Percentiles rank a stretch among this genome's conserved stretches.
Conservation (phyloP, 164 flowering plant genomes). For the Stephania yunnanensis region DNA sequence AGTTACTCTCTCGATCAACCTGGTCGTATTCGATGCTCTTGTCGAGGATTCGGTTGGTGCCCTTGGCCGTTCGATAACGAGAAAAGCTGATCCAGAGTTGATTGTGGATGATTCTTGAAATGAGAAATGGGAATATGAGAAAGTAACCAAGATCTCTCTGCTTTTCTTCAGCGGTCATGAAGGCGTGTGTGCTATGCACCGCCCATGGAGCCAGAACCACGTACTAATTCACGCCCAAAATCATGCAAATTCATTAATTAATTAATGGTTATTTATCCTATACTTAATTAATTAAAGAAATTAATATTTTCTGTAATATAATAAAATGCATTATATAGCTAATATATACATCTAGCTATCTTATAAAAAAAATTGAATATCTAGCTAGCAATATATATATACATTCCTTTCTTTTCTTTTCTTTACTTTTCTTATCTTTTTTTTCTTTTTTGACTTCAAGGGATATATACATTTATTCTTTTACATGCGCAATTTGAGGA, state of each 20-base stretch:
- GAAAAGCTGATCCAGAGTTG: conserved; percentile 15
- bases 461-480: too few relatives aligned
- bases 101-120: conserved; percentile 9
- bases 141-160: not conserved
- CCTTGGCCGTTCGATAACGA: conserved; percentile 9
- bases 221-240: not conserved
- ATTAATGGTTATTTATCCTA: not conserved
- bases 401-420: too few relatives aligned
- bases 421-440: too few relatives aligned
- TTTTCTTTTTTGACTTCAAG: too few relatives aligned
- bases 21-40: conserved; percentile 11
- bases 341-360: too few relatives aligned
- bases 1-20: conserved; percentile 14
- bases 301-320: too few relatives aligned
- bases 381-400: too few relatives aligned
- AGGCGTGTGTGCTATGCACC: not conserved
- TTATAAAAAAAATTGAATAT: not conserved
- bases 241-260: not conserved
- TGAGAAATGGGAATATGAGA: not conserved
- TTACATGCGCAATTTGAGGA: too few relatives aligned
- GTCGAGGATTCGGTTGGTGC: conserved; percentile 8
- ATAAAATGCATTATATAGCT: too few relatives aligned
- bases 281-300: too few relatives aligned
- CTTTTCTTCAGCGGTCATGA: not conserved
- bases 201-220: not conserved